phyloP scores from a whole-genome alignment of 768 basidiomycete genomes.

The Chalciporus piperatus region DNA sequence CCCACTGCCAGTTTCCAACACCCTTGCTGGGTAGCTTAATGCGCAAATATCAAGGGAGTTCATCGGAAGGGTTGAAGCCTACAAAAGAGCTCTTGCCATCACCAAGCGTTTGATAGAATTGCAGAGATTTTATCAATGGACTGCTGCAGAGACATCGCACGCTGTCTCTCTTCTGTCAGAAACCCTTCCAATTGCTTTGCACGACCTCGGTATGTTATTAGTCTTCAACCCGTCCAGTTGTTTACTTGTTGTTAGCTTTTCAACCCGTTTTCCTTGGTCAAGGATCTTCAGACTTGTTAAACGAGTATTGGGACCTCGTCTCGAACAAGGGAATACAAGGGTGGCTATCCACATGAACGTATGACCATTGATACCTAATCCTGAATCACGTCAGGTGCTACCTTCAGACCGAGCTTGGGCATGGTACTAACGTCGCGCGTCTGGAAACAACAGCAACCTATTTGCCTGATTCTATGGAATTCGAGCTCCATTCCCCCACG shows the following conservation, averaged over 20 bases:
- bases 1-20: background rate
- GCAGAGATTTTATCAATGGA: conserved; percentile 53
- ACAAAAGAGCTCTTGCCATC: conserved; percentile 52
- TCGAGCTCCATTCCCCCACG: conserved; percentile 74
- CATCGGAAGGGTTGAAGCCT: conserved; percentile 55
- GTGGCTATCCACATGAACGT: conserved; percentile 11
- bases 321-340: conserved; percentile 58
- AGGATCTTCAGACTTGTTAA: conserved; percentile 51
- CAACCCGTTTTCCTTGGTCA: conserved; percentile 66
- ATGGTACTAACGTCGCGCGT: conserved; percentile 66
- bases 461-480: conserved; percentile 61
- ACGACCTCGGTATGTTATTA: conserved; percentile 32
- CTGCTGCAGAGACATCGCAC: conserved; percentile 40
- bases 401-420: conserved; percentile 76
- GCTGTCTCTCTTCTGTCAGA: conserved; percentile 56
- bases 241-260: conserved; percentile 40
- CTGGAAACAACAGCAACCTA: conserved; percentile 80
- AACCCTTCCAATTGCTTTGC: conserved; percentile 44
- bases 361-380: background rate
- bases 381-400: conserved; percentile 46
- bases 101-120: conserved; percentile 59
- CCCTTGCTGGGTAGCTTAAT: background rate
- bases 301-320: conserved; percentile 50
- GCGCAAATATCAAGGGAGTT: conserved; percentile 43
- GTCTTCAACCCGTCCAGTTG: conserved; percentile 26